A percentile compares a stretch with the other conserved stretches of the same genome.
These are phyloP conservation scores for Aspergillus conjunctus DNA, from an alignment of 495 filamentous ascomycete genomes.

Conservation along the genomic window DNA sequence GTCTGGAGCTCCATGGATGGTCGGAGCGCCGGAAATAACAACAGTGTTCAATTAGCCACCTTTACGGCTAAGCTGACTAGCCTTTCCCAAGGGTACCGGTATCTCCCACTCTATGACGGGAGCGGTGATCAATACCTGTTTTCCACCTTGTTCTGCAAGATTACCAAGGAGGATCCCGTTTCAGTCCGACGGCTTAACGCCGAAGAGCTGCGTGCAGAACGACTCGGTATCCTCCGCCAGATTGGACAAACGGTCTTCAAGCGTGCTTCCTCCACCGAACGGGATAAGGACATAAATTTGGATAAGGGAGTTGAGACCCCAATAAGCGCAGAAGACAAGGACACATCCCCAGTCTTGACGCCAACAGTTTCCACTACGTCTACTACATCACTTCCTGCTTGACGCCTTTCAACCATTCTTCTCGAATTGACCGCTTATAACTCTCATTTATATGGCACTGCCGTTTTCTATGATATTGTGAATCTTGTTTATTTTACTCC, in stretches of 20 bases:
- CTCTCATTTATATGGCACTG: neutral
- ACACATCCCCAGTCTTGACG: constrained; percentile 42
- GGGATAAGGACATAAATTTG: constrained; percentile 38
- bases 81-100: constrained; percentile 92
- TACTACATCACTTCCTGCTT: constrained; percentile 36
- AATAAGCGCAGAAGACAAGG: constrained; percentile 37
- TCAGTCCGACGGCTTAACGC: constrained; percentile 47
- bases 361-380: constrained; percentile 45
- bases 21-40: constrained; percentile 61
- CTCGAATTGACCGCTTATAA: neutral
- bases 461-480: constrained; percentile 1
- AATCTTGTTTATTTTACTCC: constrained; percentile 1
- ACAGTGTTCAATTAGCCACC: constrained; percentile 69
- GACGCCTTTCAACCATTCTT: neutral
- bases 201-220: constrained; percentile 54
- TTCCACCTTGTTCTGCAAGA: constrained; percentile 89
- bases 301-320: constrained; percentile 37
- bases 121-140: constrained; percentile 90
- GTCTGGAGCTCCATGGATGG: constrained; percentile 80
- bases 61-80: constrained; percentile 91
- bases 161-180: constrained; percentile 66
- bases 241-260: constrained; percentile 55
- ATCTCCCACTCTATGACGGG: constrained; percentile 86
- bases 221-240: constrained; percentile 51
- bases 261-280: constrained; percentile 50